phyloP scores from a whole-genome alignment of 192 early-diverging fungal species.

The Mycoemilia scoparia region DNA sequence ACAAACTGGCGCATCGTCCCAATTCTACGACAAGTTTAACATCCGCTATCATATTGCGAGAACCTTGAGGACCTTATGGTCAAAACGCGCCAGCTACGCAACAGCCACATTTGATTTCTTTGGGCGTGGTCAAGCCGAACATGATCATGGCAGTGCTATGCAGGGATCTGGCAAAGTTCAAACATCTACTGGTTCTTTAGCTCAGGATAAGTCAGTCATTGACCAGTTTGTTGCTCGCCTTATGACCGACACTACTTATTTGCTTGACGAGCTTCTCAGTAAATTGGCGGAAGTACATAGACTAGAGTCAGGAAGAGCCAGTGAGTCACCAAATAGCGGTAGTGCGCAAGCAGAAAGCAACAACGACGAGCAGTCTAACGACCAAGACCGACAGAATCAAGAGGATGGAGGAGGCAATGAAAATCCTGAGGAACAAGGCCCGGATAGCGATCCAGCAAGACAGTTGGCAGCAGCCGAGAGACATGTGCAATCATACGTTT shows the following conservation, averaged over 20 bases:
- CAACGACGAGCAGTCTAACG: too few species aligned
- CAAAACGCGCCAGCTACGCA: slow-evolving; percentile 12
- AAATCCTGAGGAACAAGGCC: slow-evolving; percentile 48
- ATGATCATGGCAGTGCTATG: background rate
- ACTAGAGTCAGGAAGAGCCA: too few species aligned
- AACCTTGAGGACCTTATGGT: slow-evolving; percentile 50
- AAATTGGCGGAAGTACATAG: slow-evolving; percentile 71
- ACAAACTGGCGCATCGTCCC: slow-evolving; percentile 74
- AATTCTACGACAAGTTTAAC: slow-evolving; percentile 99
- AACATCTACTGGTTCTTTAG: slow-evolving; percentile 14
- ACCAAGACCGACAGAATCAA: slow-evolving; percentile 17
- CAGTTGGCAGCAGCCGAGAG: slow-evolving; percentile 41
- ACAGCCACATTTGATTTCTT: slow-evolving; percentile 17
- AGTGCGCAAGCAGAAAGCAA: too few species aligned
- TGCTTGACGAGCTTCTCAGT: slow-evolving; percentile 80
- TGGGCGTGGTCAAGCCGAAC: slow-evolving; percentile 1
- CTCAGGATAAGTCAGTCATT: slow-evolving; percentile 16
- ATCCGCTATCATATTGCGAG: slow-evolving; percentile 92
- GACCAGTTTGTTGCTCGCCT: slow-evolving; percentile 74
- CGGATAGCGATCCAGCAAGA: slow-evolving; percentile 1
- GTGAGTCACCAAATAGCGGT: too few species aligned
- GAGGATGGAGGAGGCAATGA: too few species aligned
- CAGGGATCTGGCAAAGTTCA: too few species aligned
- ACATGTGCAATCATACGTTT: slow-evolving; percentile 71
- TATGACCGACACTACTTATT: slow-evolving; percentile 90